Conservation (phyloP, 225 moss, liverwort and hornwort species). For the Polytrichum commune region DNA sequence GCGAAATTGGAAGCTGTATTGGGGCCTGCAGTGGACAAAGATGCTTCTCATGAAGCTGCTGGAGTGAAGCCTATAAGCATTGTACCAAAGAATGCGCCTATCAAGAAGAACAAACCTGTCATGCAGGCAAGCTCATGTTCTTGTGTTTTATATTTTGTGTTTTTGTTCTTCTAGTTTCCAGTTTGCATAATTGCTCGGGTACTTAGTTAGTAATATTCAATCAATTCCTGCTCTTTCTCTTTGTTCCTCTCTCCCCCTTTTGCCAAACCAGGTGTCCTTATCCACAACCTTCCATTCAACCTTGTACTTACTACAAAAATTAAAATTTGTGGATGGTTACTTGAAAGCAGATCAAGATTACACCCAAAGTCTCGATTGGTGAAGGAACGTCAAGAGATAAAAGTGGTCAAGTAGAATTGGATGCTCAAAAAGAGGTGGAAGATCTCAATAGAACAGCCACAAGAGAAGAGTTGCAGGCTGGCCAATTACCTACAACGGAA, state of each 20-base stretch:
- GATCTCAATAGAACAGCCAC: slow-evolving; percentile 52
- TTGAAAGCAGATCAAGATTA: slow-evolving; percentile 71
- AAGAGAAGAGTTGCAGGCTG: slow-evolving; percentile 65
- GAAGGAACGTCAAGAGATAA: slow-evolving; percentile 39
- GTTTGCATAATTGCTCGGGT: no score
- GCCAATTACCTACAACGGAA: slow-evolving; percentile 70
- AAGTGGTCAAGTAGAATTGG: slow-evolving; percentile 37
- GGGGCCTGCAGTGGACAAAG: slow-evolving; percentile 84
- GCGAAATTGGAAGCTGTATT: slow-evolving; percentile 70
- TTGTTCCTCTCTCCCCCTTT: no score
- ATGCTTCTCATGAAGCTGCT: slow-evolving; percentile 92
- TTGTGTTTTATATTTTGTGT: no score
- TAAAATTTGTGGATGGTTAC: neutral
- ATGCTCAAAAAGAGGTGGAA: slow-evolving; percentile 26
- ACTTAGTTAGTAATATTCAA: no score
- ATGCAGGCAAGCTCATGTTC: slow-evolving; percentile 53
- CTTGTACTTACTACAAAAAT: no score
- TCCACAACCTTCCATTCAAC: no score
- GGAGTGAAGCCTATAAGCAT: slow-evolving; percentile 76
- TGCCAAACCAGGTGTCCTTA: no score
- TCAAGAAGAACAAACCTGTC: slow-evolving; percentile 88
- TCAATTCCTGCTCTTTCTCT: no score
- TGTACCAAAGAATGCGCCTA: slow-evolving; percentile 53
- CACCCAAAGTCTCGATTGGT: slow-evolving; percentile 48
- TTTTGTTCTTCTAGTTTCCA: no score